Evolutionary conservation across 2,329 filamentous ascomycete species (phyloP).

Genomic region (Penicillium sp.): DNA sequence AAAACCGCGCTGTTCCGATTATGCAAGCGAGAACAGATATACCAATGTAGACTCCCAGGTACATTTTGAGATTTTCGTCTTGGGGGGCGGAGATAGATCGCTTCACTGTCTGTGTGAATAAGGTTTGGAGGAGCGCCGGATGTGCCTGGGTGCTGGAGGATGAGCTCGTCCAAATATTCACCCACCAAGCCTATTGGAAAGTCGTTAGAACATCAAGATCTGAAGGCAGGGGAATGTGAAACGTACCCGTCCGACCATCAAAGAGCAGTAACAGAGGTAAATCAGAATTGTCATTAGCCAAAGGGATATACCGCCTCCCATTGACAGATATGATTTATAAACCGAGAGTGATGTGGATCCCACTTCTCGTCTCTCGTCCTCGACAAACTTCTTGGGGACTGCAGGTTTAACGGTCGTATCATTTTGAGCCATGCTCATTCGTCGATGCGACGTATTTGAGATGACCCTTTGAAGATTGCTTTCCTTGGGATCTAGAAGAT

Average conservation of each 20-base stretch:
- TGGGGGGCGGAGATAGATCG: background rate
- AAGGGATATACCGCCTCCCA: constrained; percentile 59
- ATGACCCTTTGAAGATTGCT: constrained; percentile 22
- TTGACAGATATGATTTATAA: constrained; percentile 63
- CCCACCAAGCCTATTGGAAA: constrained; percentile 43
- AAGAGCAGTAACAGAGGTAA: constrained; percentile 53
- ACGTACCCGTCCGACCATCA: constrained; percentile 51
- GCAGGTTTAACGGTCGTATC: constrained; percentile 16
- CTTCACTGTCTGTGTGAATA: constrained; percentile 18
- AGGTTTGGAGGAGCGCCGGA: constrained; percentile 11
- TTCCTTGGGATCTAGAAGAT: constrained; percentile 12
- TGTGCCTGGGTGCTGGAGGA: constrained; percentile 20
- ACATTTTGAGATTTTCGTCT: constrained; percentile 50
- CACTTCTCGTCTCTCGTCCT: constrained; percentile 68
- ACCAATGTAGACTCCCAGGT: constrained; percentile 63
- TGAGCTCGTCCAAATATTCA: constrained; percentile 45
- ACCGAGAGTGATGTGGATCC: constrained; percentile 64
- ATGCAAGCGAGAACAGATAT: constrained; percentile 56
- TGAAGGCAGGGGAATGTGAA: background rate
- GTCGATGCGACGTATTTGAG: constrained; percentile 17
- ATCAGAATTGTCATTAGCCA: constrained; percentile 55
- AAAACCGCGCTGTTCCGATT: constrained; percentile 59
- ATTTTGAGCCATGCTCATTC: constrained; percentile 13
- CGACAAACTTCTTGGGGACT: constrained; percentile 64
- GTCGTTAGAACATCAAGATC: constrained; percentile 1